Base-by-base conservation (phyloP, 2,329 filamentous ascomycete species). In the Cytospora piceicola region DNA sequence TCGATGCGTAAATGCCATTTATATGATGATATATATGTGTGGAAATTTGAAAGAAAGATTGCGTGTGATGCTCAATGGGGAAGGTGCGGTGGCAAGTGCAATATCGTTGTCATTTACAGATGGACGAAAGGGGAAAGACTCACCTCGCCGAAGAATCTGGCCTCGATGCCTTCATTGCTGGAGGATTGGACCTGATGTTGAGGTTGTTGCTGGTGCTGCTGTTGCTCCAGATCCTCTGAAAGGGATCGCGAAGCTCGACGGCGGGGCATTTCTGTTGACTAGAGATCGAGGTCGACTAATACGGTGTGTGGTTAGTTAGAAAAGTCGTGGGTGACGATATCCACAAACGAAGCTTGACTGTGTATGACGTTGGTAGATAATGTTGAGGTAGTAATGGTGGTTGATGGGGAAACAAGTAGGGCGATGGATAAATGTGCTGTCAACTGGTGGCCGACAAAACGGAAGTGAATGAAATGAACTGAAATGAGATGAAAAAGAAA, bases 61-160 rank as follows among this genome's bases (percentile, higher is more conserved):
- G 14, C 34, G 4, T 34, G n/a, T 36, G 34, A 14, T 14, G 12
- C 30, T 49, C 11, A 8, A 20, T 24, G 9, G n/a, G 24, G 46
- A 30, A 36, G 27, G 29, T 29, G 51, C 34, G 51, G 29, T 22
- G 51, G 57, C 29, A n/a, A n/a, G 56, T 22, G 17, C 24, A 4
- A 32, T 15, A 22, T 30, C 24, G 22, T 29, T 29, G 27, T 29
- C 27, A 29, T 15, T 14, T 36, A 15, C 34, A 36, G 6, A 36
- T 36, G 34, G n/a, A 36, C 5, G 9, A 22, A 3, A 5, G 30
- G 34, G 9, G 15, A n/a, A 65, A 17, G 14, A 61, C 65, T 62
- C 49, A 66, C 66, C 63, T 65, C 66, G 5, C 66, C 66, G 30
- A 63, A 61, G 27, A 67, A 67, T 1, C 17, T 22, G 6, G 65